Conservation (phyloP, 2,329 filamentous ascomycete species). For the Penicillium concentricum region DNA sequence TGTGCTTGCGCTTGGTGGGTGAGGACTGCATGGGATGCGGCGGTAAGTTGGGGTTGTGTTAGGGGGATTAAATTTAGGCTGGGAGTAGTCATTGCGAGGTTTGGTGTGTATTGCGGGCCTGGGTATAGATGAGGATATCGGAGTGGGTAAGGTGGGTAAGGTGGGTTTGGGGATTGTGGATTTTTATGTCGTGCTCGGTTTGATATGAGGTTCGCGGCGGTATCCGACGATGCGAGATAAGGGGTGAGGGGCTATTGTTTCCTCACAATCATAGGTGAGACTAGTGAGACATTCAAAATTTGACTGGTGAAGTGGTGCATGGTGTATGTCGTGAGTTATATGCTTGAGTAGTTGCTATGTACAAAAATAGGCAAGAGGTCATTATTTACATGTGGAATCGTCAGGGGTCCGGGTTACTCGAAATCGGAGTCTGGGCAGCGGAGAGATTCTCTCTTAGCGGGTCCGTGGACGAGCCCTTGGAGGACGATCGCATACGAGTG, state of each 20-base stretch:
- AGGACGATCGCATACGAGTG: slow-evolving; percentile 1
- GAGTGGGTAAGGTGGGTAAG: neutral
- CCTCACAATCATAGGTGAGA: slow-evolving; percentile 5
- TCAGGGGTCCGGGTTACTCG: slow-evolving; percentile 8
- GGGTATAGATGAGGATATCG: neutral
- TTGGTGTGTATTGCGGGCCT: neutral
- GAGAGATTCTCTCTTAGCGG: slow-evolving; percentile 8
- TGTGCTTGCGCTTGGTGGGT: slow-evolving; percentile 46
- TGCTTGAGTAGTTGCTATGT: slow-evolving; percentile 2
- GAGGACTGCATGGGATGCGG: slow-evolving; percentile 43
- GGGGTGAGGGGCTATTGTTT: slow-evolving; percentile 4
- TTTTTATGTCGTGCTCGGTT: neutral
- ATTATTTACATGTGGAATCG: slow-evolving; percentile 11
- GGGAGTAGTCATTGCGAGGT: neutral
- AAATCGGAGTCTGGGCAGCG: slow-evolving; percentile 1
- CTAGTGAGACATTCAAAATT: neutral
- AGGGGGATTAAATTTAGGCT: slow-evolving; percentile 22
- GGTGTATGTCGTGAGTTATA: slow-evolving; percentile 2
- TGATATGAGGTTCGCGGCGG: slow-evolving; percentile 8
- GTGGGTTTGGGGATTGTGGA: neutral
- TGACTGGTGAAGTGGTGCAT: neutral
- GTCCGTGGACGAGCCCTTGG: slow-evolving; percentile 16
- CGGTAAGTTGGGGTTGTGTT: slow-evolving; percentile 41
- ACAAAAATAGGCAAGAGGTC: neutral
- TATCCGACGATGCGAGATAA: slow-evolving; percentile 11